Base-by-base conservation (phyloP, 108 stramenopile species). In the Parietichytrium sp. region DNA sequence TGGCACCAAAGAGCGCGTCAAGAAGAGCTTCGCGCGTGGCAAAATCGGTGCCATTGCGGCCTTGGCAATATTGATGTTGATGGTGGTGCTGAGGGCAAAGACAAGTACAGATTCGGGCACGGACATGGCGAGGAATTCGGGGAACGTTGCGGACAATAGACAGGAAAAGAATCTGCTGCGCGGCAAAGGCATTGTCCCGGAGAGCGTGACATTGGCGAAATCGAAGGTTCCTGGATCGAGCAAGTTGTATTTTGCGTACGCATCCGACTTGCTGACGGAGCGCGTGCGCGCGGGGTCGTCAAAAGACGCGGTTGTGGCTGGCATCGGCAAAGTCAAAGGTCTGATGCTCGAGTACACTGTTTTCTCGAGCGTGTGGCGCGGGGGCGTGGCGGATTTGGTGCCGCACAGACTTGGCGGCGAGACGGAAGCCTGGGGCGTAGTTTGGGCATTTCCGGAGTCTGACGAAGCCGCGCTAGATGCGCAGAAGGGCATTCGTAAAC, bases 321-420 rank as follows among this genome's bases (percentile, higher is more conserved):
- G 61, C 42, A 33, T 42, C 6, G 61, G 38, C 7, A 16, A 25
- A 6, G 42, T 72, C 42, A 42, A 72, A 7, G 33, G 45, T 42
- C 45, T 18, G 23, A 42, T 72, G 8, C 45, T 72, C 42, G 61
- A 72, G 33, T 72, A 72, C 61, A 18, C 61, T 12, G 45, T 72
- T 6, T 72, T 72, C 42, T 72, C 61, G n/a, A 72, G 45, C n/a
- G 61, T 72, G 23, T 72, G 61, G 61, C 36, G 45, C 23, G 61
- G 61, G 1, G 61, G 61, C 20, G 61, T 72, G 20, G 61, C 61
- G 23, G 61, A 72, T 27, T 42, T 72, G 23, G 61, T 72, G 16
- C 38, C 36, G 61, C 20, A 36, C 7, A 33, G 38, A 10, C 38
- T 33, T 25, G 10, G 10, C 10, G 61, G 61, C 61, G 42, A 16